Base-by-base conservation (phyloP, 495 filamentous ascomycete species). In the Penicillium tannophilum region DNA sequence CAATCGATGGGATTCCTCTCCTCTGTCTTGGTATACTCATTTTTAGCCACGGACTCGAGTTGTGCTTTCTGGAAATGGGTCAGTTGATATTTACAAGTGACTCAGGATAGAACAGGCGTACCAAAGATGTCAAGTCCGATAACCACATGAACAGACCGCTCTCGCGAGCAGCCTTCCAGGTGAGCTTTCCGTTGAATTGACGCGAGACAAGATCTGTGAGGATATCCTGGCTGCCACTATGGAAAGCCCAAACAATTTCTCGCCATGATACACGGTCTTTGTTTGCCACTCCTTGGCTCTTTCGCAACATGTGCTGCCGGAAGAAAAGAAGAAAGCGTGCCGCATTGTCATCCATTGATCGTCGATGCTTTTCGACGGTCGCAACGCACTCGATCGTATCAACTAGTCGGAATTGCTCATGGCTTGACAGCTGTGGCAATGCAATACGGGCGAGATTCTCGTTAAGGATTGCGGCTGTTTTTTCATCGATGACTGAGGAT, bases 141-240 rank as follows among this genome's bases (percentile, higher is more conserved):
- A 98, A 75, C 95, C 94, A 98, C 89, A 97, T 92, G 65, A 96
- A 97, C 55, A 98, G 84, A 14, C 94, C 93, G 61, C 87, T 90
- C 67, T 95, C 90, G 51, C 89, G 76, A 14, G 94, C 94, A 59
- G 91, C 81, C 63, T 86, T 82, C 94, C 94, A 98, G 11, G 88
- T 75, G 77, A 97, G 76, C 56, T 85, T 85, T 0, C 86, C 86
- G 62, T 90, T 85, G 71, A 88, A 90, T 60, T 94, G 91, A 17
- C 82, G 77, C 8, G 87, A 88, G n/a, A 97, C 88, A 58, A 96
- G 84, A 69, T 97, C 93, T 1, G 91, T 75, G 8, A 99, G 77
- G 43, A 98, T 94, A 68, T 98, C 95, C 72, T 99, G 94, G 55
- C 90, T 96, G 14, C 75, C 82, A 60, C 91, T 96, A 71, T 97